Evolutionary conservation across 2,329 filamentous ascomycete genomes (phyloP), one percentile per base, ranked within the genome.

Genomic region (Phaeosphaeria sp.): DNA sequence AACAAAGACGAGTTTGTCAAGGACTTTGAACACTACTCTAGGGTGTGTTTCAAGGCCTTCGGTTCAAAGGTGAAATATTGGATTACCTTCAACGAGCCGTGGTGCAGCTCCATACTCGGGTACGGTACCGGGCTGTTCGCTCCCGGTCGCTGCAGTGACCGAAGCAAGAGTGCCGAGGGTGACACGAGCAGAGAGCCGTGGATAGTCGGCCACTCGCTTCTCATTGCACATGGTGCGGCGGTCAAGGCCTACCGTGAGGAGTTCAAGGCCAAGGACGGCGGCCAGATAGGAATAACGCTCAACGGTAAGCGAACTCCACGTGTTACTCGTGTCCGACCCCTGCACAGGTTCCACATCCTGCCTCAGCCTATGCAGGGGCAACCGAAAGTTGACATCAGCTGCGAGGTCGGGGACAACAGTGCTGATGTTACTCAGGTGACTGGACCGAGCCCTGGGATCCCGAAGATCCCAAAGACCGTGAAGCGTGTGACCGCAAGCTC

Each of bases 11-110:
- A 96, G 79, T 96, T 95, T 77, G 87, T 90, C 2, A 85, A 89
- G 57, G 92, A 96, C 79, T 96, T 88, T 73, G 89, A 90, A 67
- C 81, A 89, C 78, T 96, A 93, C 73, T 90, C 92, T 10, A 87
- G 89, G 60, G 82, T 92, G 47, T 82, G 92, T 69, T 96, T 93
- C 80, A 84, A 89, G 73, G 86, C 88, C 1, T 83, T 96, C 55
- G 84, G 85, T 49, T 85, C 88, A 53, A 89, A 89, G 77, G 91
- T 93, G 71, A 92, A 92, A 81, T 84, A 91, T 79, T 96, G 92
- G 92, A 91, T 93, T 76, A 95, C 91, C 23, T 92, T 94, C 80
- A 95, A 95, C 76, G 92, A 96, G 81, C 92, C 92, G 3, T 95
- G 90, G 88, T 96, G 91, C 79, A 91, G 87, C 63, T 87, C 89